Evolutionary conservation across 805 yeast genomes (phyloP).

Genomic region (Zygotorulaspora florentina): DNA sequence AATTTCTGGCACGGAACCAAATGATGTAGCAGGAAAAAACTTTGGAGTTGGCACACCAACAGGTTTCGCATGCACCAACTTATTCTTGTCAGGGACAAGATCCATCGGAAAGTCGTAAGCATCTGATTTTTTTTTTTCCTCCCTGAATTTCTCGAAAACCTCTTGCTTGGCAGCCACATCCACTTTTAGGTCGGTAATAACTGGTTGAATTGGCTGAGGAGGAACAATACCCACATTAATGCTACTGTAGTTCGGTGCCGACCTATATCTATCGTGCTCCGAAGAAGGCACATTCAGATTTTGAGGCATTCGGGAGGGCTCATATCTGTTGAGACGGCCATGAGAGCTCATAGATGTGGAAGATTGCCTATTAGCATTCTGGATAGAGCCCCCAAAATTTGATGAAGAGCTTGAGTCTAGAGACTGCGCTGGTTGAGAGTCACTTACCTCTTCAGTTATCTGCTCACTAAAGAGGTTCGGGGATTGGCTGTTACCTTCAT

Average conservation of each 20-base stretch:
- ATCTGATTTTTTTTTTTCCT: conserved; percentile 60
- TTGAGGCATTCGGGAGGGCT: not conserved
- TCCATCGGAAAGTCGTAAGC: conserved; percentile 72
- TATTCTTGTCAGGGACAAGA: conserved; percentile 41
- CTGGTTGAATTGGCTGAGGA: conserved; percentile 14
- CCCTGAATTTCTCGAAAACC: conserved; percentile 36
- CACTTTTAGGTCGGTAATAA: conserved; percentile 1
- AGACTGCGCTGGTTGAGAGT: no score
- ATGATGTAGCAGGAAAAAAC: conserved; percentile 9
- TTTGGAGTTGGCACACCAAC: conserved; percentile 33
- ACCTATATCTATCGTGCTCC: not conserved
- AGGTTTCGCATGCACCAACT: conserved; percentile 38
- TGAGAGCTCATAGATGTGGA: not conserved
- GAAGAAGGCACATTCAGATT: not conserved
- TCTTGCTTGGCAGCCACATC: conserved; percentile 13
- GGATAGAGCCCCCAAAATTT: no score
- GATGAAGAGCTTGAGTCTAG: no score
- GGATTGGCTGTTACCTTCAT: conserved; percentile 20
- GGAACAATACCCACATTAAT: conserved; percentile 14
- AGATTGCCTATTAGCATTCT: no score
- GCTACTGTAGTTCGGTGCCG: not conserved
- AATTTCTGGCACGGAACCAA: conserved; percentile 12
- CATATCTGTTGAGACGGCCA: not conserved
- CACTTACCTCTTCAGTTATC: not conserved
- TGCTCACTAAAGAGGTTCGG: not conserved